Evolutionary conservation across 495 filamentous ascomycete species (phyloP), one percentile per base, ranked within the genome.

Genomic region (Daldinia loculata): DNA sequence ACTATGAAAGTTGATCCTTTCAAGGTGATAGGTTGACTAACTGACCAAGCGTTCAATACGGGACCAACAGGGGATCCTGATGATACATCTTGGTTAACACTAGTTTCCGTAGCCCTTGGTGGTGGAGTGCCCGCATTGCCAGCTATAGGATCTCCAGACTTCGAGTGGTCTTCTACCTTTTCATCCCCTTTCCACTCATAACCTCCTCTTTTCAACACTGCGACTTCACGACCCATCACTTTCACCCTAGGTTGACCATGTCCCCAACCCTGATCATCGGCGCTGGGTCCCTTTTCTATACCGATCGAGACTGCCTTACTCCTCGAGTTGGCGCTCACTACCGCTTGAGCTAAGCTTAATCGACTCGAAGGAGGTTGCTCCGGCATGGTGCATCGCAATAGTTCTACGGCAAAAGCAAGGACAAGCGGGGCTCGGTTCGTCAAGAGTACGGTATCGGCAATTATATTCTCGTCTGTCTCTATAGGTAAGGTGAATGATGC

Each of bases 371-470:
- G 82, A 4, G 93, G 93, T 75, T 96, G 93, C 66, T 90, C 88
- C 0, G 92, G 91, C 89, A 93, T 94, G 0, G 92, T 94, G 72
- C 90, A 88, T 58, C 89, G 90, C 51, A 94, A 72, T 56, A 94
- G 76, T 64, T 85, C 85, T 15, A 93, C 86, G 1, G 91, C 91
- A 79, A 95, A 95, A 6, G 93, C 93, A 17, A 96, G 81, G 9
- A 95, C 90, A 27, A 96, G 81, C 6, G 93, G 93, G 12, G 93
- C 93, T 38, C 93, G 83, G 74, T 95, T 96, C 9, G 92, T 95
- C 50, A 88, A 78, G 0, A 96, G 70, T 12, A 85, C 78, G n/a
- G 84, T 86, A 9, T 80, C 74, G 5, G 79, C 78, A 11, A 95
- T 84, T 36, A 84, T 80, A 24, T 88, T 85, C 73, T 93, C 91